A percentile compares a stretch with the other conserved stretches of the same genome.
phyloP scores from a whole-genome alignment of 2,329 filamentous ascomycete genomes.

The Fusarium tanahbumbuense region DNA sequence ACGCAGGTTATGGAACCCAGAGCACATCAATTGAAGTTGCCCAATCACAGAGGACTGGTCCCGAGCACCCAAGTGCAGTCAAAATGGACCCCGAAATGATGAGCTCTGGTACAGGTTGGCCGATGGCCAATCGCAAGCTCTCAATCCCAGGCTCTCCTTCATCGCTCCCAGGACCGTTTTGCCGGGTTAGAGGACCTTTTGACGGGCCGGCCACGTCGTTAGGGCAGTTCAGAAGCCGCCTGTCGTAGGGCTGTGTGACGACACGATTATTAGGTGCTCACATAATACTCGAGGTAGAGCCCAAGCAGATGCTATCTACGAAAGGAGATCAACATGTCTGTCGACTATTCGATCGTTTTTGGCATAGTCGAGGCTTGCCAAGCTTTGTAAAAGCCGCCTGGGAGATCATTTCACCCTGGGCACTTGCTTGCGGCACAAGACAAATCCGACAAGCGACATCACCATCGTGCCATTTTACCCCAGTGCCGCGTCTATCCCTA shows the following conservation, averaged over 20 bases:
- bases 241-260: conserved; percentile 50
- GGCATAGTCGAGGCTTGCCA: conserved; percentile 12
- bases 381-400: not conserved
- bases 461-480: conserved; percentile 25
- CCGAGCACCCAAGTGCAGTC: conserved; percentile 10
- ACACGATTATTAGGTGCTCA: conserved; percentile 26
- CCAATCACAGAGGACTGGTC: conserved; percentile 7
- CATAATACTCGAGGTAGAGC: not conserved
- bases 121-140: conserved; percentile 28
- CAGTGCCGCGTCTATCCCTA: conserved; percentile 27
- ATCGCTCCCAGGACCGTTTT: conserved; percentile 39
- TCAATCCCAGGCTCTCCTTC: conserved; percentile 31
- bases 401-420: conserved; percentile 4
- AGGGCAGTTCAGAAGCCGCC: conserved; percentile 27
- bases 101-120: conserved; percentile 11
- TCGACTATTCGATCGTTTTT: conserved; percentile 31
- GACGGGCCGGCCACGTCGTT: conserved; percentile 40
- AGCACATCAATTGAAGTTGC: conserved; percentile 16
- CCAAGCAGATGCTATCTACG: conserved; percentile 15
- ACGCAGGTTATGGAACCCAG: conserved; percentile 6
- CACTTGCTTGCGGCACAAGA: conserved; percentile 1
- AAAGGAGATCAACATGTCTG: conserved; percentile 1
- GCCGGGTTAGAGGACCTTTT: conserved; percentile 35
- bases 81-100: conserved; percentile 21
- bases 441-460: conserved; percentile 24